Conservation (phyloP, 768 basidiomycete genomes). For the Fomitopsis pulvina region DNA sequence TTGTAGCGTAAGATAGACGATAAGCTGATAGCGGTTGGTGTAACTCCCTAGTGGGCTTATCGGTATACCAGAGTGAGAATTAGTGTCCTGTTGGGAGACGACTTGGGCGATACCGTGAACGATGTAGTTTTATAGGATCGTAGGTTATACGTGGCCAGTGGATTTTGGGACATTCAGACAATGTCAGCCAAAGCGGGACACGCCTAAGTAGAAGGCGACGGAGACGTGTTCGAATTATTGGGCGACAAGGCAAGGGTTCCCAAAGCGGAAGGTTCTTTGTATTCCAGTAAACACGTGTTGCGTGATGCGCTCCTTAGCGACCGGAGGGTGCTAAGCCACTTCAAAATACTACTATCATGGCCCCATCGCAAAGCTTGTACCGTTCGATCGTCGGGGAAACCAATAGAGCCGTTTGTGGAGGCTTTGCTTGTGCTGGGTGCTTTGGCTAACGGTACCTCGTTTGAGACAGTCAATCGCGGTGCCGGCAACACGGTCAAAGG, state of each 20-base stretch:
- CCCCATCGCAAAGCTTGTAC: slow-evolving; percentile 26
- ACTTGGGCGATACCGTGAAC: too few relatives aligned
- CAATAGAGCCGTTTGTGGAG: slow-evolving; percentile 35
- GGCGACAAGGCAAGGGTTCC: background rate
- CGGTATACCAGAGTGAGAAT: too few relatives aligned
- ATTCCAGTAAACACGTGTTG: background rate
- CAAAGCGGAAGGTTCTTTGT: background rate
- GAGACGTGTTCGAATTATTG: too few relatives aligned
- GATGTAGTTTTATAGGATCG: too few relatives aligned
- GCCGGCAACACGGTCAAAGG: slow-evolving; percentile 31
- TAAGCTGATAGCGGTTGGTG: too few relatives aligned
- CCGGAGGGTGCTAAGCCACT: background rate
- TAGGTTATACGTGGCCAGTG: too few relatives aligned
- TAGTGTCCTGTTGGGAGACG: too few relatives aligned
- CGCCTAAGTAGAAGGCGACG: too few relatives aligned
- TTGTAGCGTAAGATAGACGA: too few relatives aligned
- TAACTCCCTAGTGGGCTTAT: too few relatives aligned
- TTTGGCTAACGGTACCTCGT: background rate
- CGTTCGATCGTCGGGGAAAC: slow-evolving; percentile 50
- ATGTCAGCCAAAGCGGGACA: too few relatives aligned
- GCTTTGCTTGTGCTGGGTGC: slow-evolving; percentile 2
- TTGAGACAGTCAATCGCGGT: slow-evolving; percentile 31
- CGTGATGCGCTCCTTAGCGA: background rate
- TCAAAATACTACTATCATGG: background rate
- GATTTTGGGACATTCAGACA: too few relatives aligned